Conservation (phyloP, 345 rosid genomes). For the Hirschfeldia incana region DNA sequence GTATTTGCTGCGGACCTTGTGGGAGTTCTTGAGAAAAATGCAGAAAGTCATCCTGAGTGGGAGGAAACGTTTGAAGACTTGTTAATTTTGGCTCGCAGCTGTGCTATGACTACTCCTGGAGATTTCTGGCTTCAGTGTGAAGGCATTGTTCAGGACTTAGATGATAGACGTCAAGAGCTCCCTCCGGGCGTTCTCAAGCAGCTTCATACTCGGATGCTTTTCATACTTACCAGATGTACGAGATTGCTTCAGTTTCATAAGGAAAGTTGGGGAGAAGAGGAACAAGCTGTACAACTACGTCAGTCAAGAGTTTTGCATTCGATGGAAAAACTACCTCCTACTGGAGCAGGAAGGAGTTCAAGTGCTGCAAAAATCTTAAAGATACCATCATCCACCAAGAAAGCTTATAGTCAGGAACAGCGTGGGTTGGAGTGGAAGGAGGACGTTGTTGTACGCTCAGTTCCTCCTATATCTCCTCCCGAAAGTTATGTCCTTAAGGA, state of each 20-base stretch:
- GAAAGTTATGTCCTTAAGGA: neutral
- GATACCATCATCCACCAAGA: neutral
- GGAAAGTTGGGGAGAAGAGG: neutral
- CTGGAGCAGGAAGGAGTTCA: neutral
- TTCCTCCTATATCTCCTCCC: neutral
- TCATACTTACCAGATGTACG: neutral
- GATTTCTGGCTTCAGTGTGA: neutral
- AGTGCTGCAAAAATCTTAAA: neutral
- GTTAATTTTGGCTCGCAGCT: slow-evolving; percentile 89
- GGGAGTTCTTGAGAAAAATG: slow-evolving; percentile 93
- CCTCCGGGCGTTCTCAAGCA: neutral
- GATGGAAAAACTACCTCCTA: neutral
- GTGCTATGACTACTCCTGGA: slow-evolving; percentile 78
- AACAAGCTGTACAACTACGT: neutral
- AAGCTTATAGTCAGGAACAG: neutral
- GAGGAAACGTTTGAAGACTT: slow-evolving; percentile 97
- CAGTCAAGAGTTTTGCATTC: neutral
- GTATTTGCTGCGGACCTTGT: slow-evolving; percentile 94
- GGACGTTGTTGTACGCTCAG: neutral
- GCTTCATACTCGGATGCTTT: slow-evolving; percentile 2
- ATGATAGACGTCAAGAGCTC: neutral
- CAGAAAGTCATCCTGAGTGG: slow-evolving; percentile 96
- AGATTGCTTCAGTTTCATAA: neutral
- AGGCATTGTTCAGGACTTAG: neutral
- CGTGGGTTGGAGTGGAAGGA: neutral